These are phyloP conservation scores for Colletotrichum sp. DNA, from an alignment of 2,329 filamentous ascomycete genomes.

Conservation along the genomic window DNA sequence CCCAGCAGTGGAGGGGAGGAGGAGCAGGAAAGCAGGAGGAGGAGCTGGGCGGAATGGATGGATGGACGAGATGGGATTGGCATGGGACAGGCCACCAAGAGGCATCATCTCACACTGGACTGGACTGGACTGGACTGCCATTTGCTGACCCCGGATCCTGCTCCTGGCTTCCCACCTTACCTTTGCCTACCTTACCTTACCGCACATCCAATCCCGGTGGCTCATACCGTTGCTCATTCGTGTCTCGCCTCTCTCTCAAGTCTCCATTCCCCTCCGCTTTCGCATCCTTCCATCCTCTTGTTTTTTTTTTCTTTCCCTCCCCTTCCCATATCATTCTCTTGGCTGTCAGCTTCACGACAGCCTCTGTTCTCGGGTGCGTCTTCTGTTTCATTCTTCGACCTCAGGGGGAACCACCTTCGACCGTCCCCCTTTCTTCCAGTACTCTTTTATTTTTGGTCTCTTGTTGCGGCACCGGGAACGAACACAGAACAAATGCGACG, in stretches of 20 bases:
- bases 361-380: not conserved
- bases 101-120: not conserved
- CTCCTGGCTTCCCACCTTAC: not conserved
- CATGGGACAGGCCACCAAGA: not conserved
- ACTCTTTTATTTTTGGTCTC: not conserved
- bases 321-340: not conserved
- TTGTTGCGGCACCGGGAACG: not conserved
- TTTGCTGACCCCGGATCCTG: constrained; percentile 1
- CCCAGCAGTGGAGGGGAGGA: not conserved
- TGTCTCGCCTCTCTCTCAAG: not conserved
- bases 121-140: not conserved
- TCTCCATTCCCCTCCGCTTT: not conserved
- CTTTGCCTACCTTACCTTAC: not conserved
- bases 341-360: not conserved
- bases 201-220: not conserved
- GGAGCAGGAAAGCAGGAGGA: not conserved
- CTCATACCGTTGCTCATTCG: not conserved
- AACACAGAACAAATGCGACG: not conserved
- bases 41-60: not conserved
- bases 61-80: not conserved
- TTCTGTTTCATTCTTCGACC: not conserved
- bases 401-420: not conserved
- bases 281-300: not conserved
- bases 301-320: not conserved
- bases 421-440: not conserved